phyloP scores from a whole-genome alignment of 2,329 filamentous ascomycete species.

The Calonectria pseudoreteaudii region DNA sequence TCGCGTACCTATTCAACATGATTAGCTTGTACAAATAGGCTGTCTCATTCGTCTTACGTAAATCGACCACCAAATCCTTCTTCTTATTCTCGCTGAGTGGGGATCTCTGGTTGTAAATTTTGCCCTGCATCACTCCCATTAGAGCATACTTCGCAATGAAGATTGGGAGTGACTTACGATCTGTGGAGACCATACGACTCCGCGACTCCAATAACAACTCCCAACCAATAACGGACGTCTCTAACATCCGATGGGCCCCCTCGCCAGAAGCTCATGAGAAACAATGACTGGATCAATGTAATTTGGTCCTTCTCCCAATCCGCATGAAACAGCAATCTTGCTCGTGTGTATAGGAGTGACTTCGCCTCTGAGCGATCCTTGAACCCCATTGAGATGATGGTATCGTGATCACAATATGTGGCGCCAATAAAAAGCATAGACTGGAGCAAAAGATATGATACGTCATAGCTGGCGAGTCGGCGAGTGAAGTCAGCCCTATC shows the following conservation, averaged over 20 bases:
- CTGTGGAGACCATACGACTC: conserved; percentile 62
- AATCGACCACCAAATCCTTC: conserved; percentile 66
- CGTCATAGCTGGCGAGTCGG: conserved; percentile 51
- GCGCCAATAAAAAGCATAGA: conserved; percentile 67
- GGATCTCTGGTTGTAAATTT: conserved; percentile 43
- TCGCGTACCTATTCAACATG: conserved; percentile 46
- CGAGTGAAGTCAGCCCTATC: conserved; percentile 58
- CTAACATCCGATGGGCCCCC: conserved; percentile 60
- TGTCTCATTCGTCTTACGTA: conserved; percentile 53
- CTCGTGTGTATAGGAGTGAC: conserved; percentile 60
- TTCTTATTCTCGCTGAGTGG: conserved; percentile 50
- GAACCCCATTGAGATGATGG: conserved; percentile 58
- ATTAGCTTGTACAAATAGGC: conserved; percentile 6
- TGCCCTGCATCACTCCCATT: conserved; percentile 30
- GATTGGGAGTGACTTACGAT: conserved; percentile 38
- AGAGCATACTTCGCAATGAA: background rate
- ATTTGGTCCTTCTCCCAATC: conserved; percentile 65
- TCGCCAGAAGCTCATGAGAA: conserved; percentile 68
- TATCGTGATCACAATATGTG: conserved; percentile 62
- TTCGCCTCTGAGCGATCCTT: conserved; percentile 62
- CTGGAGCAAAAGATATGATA: conserved; percentile 64
- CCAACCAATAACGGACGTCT: conserved; percentile 63
- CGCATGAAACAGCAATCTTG: conserved; percentile 64
- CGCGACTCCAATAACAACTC: conserved; percentile 62
- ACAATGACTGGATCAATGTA: conserved; percentile 62